Conservation (phyloP, 306 rosid species). For the Datisca glomerata region DNA sequence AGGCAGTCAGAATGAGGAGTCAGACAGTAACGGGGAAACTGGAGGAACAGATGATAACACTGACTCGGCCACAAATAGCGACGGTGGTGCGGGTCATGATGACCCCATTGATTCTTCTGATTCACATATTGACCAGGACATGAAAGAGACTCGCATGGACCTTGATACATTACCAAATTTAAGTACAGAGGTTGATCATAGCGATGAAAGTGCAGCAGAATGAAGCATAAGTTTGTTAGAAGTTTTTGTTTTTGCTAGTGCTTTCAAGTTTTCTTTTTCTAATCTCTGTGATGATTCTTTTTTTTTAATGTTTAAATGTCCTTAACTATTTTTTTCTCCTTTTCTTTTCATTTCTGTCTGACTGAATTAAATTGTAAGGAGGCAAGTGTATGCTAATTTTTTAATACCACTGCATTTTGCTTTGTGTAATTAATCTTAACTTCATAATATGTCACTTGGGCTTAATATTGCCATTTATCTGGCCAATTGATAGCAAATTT, state of each 20-base stretch:
- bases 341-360: too few relatives aligned
- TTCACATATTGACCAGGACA: slow-evolving; percentile 28
- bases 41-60: slow-evolving; percentile 20
- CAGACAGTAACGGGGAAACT: slow-evolving; percentile 18
- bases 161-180: slow-evolving; percentile 57
- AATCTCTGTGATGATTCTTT: too few relatives aligned
- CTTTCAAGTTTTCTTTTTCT: too few relatives aligned
- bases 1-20: slow-evolving; percentile 25
- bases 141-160: slow-evolving; percentile 39
- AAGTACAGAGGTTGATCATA: slow-evolving; percentile 34
- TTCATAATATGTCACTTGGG: too few relatives aligned
- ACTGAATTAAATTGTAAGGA: too few relatives aligned
- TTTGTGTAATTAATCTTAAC: too few relatives aligned
- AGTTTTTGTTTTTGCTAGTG: slow-evolving; percentile 8
- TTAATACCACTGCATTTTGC: too few relatives aligned
- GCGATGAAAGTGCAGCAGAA: slow-evolving; percentile 57
- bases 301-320: too few relatives aligned
- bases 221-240: slow-evolving; percentile 11
- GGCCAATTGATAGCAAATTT: too few relatives aligned
- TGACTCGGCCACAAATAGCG: slow-evolving; percentile 22
- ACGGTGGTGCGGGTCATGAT: slow-evolving; percentile 27
- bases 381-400: too few relatives aligned
- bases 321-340: too few relatives aligned
- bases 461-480: too few relatives aligned
- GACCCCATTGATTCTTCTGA: slow-evolving; percentile 65